These are phyloP conservation scores for Sergeia podlipaevii DNA, from an alignment of 208 protist species.

Conservation along the genomic window DNA sequence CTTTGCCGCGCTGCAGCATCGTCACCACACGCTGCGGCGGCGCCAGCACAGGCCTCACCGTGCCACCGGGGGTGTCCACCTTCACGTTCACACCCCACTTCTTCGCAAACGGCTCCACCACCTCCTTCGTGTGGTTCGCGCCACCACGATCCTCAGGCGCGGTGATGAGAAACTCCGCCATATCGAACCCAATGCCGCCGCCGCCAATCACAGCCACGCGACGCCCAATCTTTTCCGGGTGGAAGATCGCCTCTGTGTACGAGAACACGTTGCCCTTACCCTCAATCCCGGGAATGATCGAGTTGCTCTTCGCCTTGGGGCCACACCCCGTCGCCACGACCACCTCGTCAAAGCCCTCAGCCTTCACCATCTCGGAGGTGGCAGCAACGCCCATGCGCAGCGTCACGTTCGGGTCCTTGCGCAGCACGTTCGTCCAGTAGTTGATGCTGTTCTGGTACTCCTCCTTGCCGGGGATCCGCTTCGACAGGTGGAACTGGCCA, in stretches of 20 bases:
- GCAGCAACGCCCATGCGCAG: conserved; percentile 19
- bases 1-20: conserved; percentile 77
- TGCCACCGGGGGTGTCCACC: conserved; percentile 33
- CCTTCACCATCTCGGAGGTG: conserved; percentile 16
- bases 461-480: conserved; percentile 76
- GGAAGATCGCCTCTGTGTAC: conserved; percentile 82
- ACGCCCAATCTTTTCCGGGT: conserved; percentile 49
- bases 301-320: conserved; percentile 51
- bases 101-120: conserved; percentile 13
- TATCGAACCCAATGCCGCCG: conserved; percentile 93
- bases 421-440: conserved; percentile 59
- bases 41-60: conserved; percentile 15
- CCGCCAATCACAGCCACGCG: conserved; percentile 88
- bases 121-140: conserved; percentile 13
- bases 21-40: conserved; percentile 33
- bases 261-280: conserved; percentile 62
- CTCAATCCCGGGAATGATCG: conserved; percentile 41
- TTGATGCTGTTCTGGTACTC: conserved; percentile 79
- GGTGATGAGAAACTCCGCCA: conserved; percentile 73
- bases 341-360: conserved; percentile 48
- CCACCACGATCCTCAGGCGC: conserved; percentile 15
- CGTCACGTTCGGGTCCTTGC: conserved; percentile 25
- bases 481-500: conserved; percentile 88
- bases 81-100: conserved; percentile 20
- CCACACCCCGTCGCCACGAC: conserved; percentile 81